Conservation (phyloP, 306 rosid genomes). For the Glycine soja region DNA sequence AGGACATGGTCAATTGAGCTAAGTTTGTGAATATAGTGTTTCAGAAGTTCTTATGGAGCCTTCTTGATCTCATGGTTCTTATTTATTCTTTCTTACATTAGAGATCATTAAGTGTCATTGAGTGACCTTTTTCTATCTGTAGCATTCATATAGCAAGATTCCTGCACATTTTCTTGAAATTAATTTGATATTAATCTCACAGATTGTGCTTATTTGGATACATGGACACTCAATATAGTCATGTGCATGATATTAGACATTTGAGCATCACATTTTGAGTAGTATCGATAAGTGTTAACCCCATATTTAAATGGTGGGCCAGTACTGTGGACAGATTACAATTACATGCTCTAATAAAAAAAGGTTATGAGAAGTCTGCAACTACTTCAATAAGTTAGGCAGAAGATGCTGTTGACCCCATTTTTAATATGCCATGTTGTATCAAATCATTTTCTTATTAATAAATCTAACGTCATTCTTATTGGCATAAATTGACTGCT, state of each 20-base stretch:
- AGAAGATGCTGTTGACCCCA: constrained; percentile 1
- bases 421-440: neutral
- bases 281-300: constrained; percentile 10
- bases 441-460: neutral
- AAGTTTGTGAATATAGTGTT: constrained; percentile 14
- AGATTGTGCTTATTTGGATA: constrained; percentile 29
- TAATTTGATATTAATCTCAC: constrained; percentile 15
- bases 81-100: constrained; percentile 20
- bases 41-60: neutral
- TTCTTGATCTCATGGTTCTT: constrained; percentile 21
- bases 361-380: neutral
- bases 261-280: constrained; percentile 16
- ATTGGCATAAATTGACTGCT: constrained; percentile 18
- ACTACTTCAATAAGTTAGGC: neutral
- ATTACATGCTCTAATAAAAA: neutral
- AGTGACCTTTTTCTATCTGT: constrained; percentile 8
- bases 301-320: constrained; percentile 34
- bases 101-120: neutral
- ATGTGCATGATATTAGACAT: constrained; percentile 9
- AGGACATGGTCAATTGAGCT: constrained; percentile 8
- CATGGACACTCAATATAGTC: neutral
- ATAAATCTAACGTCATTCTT: neutral
- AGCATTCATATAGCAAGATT: neutral
- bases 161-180: constrained; percentile 13
- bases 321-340: constrained; percentile 18